Evolutionary conservation across 768 basidiomycete genomes (phyloP).

Genomic region (Pisolithus marmoratus): DNA sequence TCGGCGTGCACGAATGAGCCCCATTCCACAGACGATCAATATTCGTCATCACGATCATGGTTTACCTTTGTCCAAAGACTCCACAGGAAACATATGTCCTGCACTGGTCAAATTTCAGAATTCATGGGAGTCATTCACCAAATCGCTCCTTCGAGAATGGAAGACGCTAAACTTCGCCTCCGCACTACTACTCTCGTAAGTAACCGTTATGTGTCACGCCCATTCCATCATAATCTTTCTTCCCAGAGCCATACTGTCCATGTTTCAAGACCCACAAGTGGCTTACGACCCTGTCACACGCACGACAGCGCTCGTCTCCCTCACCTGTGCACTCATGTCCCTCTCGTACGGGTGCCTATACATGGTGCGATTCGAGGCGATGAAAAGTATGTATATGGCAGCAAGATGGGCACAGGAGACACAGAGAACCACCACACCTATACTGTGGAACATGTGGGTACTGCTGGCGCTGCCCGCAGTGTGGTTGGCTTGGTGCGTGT

Average conservation of each 20-base stretch:
- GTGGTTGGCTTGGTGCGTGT: constrained; percentile 61
- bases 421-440: constrained; percentile 39
- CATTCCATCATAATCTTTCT: background rate
- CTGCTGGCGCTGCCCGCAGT: constrained; percentile 60
- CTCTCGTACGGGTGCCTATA: constrained; percentile 70
- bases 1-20: constrained; percentile 16
- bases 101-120: constrained; percentile 57
- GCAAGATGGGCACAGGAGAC: constrained; percentile 75
- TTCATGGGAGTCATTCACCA: constrained; percentile 69
- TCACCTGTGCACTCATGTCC: constrained; percentile 65
- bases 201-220: constrained; percentile 7
- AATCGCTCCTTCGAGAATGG: constrained; percentile 67
- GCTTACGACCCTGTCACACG: constrained; percentile 57
- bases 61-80: constrained; percentile 50
- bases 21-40: constrained; percentile 24
- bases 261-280: constrained; percentile 53
- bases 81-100: constrained; percentile 47
- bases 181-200: constrained; percentile 50
- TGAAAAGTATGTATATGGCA: constrained; percentile 68
- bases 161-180: constrained; percentile 74
- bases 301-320: constrained; percentile 54
- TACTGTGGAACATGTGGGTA: constrained; percentile 67
- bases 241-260: constrained; percentile 58
- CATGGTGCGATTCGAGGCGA: constrained; percentile 64
- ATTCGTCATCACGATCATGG: constrained; percentile 9